These are phyloP conservation scores for Teratosphaeria gauchensis DNA, from an alignment of 2,329 filamentous ascomycete genomes.

Conservation along the genomic window DNA sequence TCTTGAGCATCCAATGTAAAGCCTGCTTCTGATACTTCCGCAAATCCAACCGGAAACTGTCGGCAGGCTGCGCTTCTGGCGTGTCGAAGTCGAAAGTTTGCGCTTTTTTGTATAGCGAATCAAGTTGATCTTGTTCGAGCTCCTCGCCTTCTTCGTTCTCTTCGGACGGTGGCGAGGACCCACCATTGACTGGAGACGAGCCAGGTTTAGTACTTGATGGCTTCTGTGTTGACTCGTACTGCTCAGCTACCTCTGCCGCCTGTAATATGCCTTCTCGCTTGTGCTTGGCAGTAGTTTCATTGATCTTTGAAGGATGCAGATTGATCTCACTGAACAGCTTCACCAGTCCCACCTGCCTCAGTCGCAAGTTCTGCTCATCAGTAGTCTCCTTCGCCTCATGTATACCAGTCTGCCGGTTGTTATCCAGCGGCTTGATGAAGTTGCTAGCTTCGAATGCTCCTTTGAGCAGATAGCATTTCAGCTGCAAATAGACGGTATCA, in stretches of 20 bases:
- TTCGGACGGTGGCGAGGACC: conserved; percentile 48
- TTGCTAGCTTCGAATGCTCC: conserved; percentile 60
- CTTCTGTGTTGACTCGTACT: conserved; percentile 50
- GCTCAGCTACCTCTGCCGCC: conserved; percentile 81
- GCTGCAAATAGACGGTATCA: conserved; percentile 86
- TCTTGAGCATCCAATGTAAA: conserved; percentile 89
- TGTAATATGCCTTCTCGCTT: conserved; percentile 75
- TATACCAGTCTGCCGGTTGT: conserved; percentile 61
- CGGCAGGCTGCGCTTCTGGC: conserved; percentile 71
- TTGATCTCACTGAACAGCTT: conserved; percentile 85
- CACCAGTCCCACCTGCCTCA: conserved; percentile 80
- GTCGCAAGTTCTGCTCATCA: conserved; percentile 72
- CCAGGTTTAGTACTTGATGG: conserved; percentile 28
- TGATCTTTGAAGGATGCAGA: conserved; percentile 64
- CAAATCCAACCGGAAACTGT: conserved; percentile 72
- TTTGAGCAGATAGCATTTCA: conserved; percentile 65
- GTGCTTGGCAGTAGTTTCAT: conserved; percentile 63
- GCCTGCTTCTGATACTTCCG: conserved; percentile 94
- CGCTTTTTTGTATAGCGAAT: conserved; percentile 87
- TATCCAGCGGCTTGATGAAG: conserved; percentile 53
- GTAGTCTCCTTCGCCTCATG: conserved; percentile 79
- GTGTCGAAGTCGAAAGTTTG: conserved; percentile 95
- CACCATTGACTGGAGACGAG: conserved; percentile 29
- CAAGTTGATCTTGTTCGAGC: conserved; percentile 89
- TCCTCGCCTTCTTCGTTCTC: conserved; percentile 68